Percentiles rank a stretch among this genome's conserved stretches.
Evolutionary conservation across 371 early-diverging fungal species (phyloP).

Genomic region (Mucor racemosus): DNA sequence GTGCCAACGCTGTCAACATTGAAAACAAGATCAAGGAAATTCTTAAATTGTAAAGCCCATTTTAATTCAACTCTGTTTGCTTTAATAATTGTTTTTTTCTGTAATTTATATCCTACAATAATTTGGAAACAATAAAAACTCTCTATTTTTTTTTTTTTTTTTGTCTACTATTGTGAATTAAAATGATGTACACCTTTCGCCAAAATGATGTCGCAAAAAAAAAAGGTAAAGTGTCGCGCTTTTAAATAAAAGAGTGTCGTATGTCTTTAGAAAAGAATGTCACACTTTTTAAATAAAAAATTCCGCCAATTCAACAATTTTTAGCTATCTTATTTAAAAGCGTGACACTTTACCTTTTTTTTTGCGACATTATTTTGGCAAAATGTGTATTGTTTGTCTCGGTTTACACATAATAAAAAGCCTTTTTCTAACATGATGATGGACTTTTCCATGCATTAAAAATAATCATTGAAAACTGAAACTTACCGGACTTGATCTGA

Average conservation of each 20-base stretch:
- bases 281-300: too few relatives aligned
- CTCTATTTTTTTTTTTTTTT: background rate
- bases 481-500: background rate
- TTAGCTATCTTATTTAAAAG: too few relatives aligned
- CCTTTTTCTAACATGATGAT: background rate
- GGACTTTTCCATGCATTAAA: background rate
- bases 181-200: too few relatives aligned
- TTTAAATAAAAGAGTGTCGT: too few relatives aligned
- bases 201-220: too few relatives aligned
- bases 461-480: too few relatives aligned
- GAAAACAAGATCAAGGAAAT: conserved; percentile 20
- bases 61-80: background rate
- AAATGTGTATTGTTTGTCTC: background rate
- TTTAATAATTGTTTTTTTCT: background rate
- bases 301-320: too few relatives aligned
- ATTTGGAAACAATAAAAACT: conserved; percentile 1
- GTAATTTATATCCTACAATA: background rate
- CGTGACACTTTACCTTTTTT: too few relatives aligned
- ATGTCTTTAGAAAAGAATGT: too few relatives aligned
- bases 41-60: background rate
- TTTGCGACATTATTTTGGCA: too few relatives aligned
- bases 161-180: background rate
- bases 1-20: conserved; percentile 60
- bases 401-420: background rate
- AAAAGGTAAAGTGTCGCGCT: too few relatives aligned